Evolutionary conservation across 768 basidiomycete genomes (phyloP), one percentile per base, ranked within the genome.

Genomic region (Tricholoma furcatifolium): DNA sequence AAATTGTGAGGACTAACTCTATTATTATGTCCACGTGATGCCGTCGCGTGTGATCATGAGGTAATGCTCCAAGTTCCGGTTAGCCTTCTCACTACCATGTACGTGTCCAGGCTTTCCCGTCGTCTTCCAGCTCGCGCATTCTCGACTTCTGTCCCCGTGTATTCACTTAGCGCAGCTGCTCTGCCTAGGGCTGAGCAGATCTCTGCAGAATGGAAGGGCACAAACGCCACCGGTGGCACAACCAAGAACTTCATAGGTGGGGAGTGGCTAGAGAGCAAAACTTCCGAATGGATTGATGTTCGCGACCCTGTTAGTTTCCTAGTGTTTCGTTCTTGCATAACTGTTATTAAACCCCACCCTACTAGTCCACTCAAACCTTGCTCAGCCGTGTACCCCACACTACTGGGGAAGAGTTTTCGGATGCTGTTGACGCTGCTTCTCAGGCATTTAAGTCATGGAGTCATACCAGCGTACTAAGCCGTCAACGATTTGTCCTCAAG

Each of bases 231-330:
- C 11, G 95, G 95, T n/a, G 88, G 82, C 24, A 85, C 78, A 55
- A 94, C 94, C 51, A 94, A 90, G 80, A 94, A 93, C 68, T 93
- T 87, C 70, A 90, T 98, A 53, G 88, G 83, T 11, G 96, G 95
- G 8, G 80, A 93, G 71, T 98, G 94, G 62, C 77, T 87, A 8
- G 88, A 95, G 61, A 93, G 91, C 72, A 81, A 81, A 62, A 70
- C 88, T 17, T 69, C 77, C 1, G 77, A 87, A 54, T 98, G 90
- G 89, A 81, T 92, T 55, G 92, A 96, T 43, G 82, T 97, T 3
- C 73, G 84, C 47, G 96, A 98, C 72, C 96, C 95, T 15, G 93
- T 95, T 62, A 59, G 85, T 74, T 7, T n/a, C 1, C 20, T 38
- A 32, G 27, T 6, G 5, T 20, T 40, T 23, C 10, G 5, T 20